Evolutionary conservation across 192 early-diverging fungal genomes (phyloP).

Genomic region (Backusella liffmaniae): DNA sequence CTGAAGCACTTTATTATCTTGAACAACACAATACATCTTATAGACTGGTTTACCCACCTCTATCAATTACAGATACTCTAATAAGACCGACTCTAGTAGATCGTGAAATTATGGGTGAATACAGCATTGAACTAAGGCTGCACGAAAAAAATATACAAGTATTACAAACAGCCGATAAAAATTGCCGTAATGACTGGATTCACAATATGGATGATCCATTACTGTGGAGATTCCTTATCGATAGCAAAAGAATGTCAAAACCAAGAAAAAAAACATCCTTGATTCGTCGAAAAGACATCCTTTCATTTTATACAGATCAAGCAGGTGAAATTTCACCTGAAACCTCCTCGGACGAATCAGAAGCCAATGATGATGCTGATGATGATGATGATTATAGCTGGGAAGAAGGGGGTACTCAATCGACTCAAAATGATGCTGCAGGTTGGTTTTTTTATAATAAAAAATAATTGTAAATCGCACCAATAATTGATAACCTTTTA

Average conservation of each 20-base stretch:
- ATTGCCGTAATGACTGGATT: not conserved
- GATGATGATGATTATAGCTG: slow-evolving; percentile 6
- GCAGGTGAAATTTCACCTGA: slow-evolving; percentile 13
- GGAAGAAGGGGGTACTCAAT: not conserved
- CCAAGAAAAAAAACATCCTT: not conserved
- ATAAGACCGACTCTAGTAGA: not conserved
- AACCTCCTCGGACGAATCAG: slow-evolving; percentile 17
- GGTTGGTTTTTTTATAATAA: slow-evolving; percentile 11
- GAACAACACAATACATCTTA: not conserved
- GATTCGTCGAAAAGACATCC: slow-evolving; percentile 9
- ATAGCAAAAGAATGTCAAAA: not conserved
- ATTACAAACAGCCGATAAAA: not conserved
- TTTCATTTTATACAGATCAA: slow-evolving; percentile 15
- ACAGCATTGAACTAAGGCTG: not conserved
- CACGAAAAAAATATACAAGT: not conserved
- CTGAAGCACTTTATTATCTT: not conserved
- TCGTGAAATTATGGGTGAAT: slow-evolving; percentile 1
- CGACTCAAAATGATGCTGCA: slow-evolving; percentile 6
- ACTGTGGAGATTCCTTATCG: not conserved
- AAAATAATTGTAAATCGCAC: not conserved
- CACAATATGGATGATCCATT: not conserved
- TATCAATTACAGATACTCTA: not conserved
- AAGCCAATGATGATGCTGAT: not conserved
- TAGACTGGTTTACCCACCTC: not conserved
- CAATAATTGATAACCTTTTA: not conserved